These are phyloP conservation scores for Aurinia saxatilis DNA, from an alignment of 345 rosid species.

Conservation along the genomic window DNA sequence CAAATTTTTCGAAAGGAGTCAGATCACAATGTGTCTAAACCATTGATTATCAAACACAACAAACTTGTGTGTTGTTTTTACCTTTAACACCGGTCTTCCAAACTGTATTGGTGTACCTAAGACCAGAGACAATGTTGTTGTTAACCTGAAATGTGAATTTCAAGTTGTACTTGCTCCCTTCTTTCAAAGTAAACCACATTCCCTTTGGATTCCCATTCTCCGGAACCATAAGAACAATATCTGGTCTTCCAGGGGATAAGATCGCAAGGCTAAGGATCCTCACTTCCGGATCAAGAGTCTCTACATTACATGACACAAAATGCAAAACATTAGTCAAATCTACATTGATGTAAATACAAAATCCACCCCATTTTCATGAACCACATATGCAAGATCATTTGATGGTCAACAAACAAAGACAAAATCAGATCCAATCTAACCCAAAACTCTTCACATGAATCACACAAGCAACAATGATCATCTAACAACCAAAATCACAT, in stretches of 20 bases:
- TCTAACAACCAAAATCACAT: background rate
- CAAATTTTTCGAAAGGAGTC: background rate
- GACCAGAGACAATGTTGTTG: conserved; percentile 82
- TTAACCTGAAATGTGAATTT: conserved; percentile 58
- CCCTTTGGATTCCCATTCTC: conserved; percentile 57
- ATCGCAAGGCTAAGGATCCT: conserved; percentile 54
- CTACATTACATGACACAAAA: conserved; percentile 27
- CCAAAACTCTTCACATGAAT: background rate
- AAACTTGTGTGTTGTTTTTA: conserved; percentile 8
- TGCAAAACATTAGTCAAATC: background rate
- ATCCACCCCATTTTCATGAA: background rate
- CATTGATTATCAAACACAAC: background rate
- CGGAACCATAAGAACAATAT: conserved; percentile 52
- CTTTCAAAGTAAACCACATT: conserved; percentile 68
- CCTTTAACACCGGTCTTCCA: conserved; percentile 76
- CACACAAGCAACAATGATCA: background rate
- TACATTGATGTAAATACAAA: background rate
- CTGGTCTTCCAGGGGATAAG: conserved; percentile 52
- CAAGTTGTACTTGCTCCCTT: conserved; percentile 58
- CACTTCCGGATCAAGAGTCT: conserved; percentile 76
- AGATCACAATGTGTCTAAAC: background rate
- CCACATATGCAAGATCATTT: background rate
- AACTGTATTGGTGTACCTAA: conserved; percentile 66
- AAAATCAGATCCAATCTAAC: background rate
- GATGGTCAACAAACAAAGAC: background rate